Percentiles rank a stretch among this genome's conserved stretches.
phyloP scores from a whole-genome alignment of 148 eudicot genomes.

The Fallopia convolvulus region DNA sequence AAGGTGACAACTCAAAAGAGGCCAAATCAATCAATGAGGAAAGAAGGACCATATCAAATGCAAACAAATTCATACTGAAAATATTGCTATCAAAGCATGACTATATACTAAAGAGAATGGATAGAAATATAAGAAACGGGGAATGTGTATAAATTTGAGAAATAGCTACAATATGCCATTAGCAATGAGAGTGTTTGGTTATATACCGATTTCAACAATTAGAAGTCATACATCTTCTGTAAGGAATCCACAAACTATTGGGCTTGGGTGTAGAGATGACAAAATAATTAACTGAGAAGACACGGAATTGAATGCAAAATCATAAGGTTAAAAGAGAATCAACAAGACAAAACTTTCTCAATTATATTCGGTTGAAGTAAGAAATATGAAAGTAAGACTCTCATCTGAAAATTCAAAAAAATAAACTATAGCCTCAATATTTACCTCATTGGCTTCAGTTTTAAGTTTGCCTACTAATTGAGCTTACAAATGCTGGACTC shows the following conservation, averaged over 20 bases:
- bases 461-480: slow-evolving; percentile 55
- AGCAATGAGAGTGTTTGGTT: neutral
- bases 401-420: neutral
- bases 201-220: slow-evolving; percentile 78
- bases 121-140: neutral
- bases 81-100: neutral
- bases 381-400: neutral
- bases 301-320: neutral
- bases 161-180: neutral
- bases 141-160: neutral
- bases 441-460: slow-evolving; percentile 94
- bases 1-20: neutral
- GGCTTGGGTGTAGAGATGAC: slow-evolving; percentile 87
- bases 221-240: slow-evolving; percentile 72
- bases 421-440: neutral
- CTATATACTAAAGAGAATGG: neutral
- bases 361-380: neutral
- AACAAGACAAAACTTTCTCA: neutral
- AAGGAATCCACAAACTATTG: slow-evolving; percentile 95
- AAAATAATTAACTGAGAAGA: slow-evolving; percentile 62
- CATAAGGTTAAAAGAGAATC: neutral
- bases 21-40: neutral
- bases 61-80: neutral
- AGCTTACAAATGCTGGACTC: slow-evolving; percentile 93
- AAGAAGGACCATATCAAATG: too few relatives aligned